Evolutionary conservation across 768 basidiomycete species (phyloP).

Genomic region (Mycena sanguinolenta): DNA sequence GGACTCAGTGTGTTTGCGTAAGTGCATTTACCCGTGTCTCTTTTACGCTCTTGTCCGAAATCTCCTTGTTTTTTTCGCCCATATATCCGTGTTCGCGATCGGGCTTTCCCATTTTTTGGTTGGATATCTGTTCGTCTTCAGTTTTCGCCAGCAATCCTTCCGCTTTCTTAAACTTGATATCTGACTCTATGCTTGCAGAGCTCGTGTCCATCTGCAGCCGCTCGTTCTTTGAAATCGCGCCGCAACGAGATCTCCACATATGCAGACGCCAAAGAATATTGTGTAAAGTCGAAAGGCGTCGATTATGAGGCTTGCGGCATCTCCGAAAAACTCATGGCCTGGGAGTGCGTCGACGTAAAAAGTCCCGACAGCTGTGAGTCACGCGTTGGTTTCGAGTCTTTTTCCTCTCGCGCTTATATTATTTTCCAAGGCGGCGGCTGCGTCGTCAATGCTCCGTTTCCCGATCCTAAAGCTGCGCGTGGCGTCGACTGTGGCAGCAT

Average conservation of each 20-base stretch:
- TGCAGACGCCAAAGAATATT: constrained; percentile 2
- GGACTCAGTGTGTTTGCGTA: constrained; percentile 13
- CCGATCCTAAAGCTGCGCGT: neutral
- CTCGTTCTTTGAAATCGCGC: constrained; percentile 32
- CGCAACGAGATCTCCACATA: constrained; percentile 12
- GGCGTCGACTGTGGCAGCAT: constrained; percentile 20
- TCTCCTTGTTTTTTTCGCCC: neutral
- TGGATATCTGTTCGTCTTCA: neutral
- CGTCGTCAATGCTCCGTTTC: constrained; percentile 19
- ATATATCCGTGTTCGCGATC: neutral
- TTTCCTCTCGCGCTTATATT: neutral
- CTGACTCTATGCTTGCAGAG: constrained; percentile 1
- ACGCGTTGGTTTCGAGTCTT: neutral
- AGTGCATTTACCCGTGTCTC: constrained; percentile 1
- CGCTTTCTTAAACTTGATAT: neutral
- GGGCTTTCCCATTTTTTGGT: neutral
- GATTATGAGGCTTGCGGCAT: constrained; percentile 26
- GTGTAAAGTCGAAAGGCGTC: neutral
- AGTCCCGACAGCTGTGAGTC: constrained; percentile 27
- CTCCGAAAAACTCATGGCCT: neutral
- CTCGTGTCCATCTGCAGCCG: constrained; percentile 14
- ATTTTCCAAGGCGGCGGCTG: constrained; percentile 32
- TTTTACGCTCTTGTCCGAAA: neutral
- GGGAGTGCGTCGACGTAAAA: constrained; percentile 26
- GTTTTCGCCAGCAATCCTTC: neutral